Evolutionary conservation across 139 green algal genomes (phyloP).

Genomic region (Tetratostichococcus sp.): DNA sequence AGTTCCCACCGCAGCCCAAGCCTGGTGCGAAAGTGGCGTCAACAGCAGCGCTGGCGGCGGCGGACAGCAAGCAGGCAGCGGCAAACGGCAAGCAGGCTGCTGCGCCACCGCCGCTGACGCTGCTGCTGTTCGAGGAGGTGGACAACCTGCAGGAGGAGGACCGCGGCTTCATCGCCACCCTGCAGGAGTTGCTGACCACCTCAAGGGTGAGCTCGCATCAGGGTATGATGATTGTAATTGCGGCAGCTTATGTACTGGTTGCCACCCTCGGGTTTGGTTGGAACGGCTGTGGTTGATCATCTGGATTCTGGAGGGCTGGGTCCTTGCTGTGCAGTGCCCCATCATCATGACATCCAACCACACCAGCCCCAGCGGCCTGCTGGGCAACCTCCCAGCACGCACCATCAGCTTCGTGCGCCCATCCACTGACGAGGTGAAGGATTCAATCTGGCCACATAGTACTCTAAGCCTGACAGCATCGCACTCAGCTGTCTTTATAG

Average conservation of each 20-base stretch:
- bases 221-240: not conserved
- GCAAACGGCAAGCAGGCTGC: not conserved
- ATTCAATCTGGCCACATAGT: not conserved
- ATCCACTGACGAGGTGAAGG: not conserved
- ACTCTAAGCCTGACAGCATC: not conserved
- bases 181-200: not conserved
- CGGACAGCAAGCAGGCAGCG: not conserved
- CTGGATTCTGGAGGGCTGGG: not conserved
- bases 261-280: not conserved
- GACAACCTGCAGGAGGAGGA: not conserved
- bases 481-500: no score
- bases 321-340: not conserved
- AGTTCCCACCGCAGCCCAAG: no score
- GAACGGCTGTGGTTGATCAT: not conserved
- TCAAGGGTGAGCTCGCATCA: not conserved
- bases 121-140: slow-evolving; percentile 1
- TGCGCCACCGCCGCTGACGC: not conserved
- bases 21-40: no score
- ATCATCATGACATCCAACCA: not conserved
- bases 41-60: no score
- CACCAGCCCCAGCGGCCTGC: not conserved
- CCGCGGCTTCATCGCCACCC: not conserved
- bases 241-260: not conserved
- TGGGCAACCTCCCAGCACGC: not conserved
- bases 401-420: not conserved